phyloP scores from a whole-genome alignment of 139 green algal species.

The Microglena sp. region DNA sequence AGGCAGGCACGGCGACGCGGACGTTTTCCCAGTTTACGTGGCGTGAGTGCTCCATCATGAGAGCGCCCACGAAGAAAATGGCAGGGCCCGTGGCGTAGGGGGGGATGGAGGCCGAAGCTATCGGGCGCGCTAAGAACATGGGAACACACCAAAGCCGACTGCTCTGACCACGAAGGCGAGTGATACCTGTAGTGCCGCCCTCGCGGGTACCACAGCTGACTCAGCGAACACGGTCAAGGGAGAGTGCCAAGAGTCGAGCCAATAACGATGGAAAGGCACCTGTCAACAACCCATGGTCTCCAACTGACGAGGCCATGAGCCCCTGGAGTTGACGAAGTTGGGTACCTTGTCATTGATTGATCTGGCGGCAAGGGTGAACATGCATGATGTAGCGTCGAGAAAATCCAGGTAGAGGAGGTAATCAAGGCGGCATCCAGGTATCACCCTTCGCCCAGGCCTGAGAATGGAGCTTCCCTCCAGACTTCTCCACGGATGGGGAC shows the following conservation, averaged over 20 bases:
- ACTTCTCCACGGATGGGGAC: slow-evolving; percentile 16
- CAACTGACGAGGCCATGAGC: slow-evolving; percentile 43
- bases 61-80: slow-evolving; percentile 61
- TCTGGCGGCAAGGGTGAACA: slow-evolving; percentile 70
- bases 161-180: slow-evolving; percentile 8
- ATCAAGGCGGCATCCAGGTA: slow-evolving; percentile 14
- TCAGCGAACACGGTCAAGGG: slow-evolving; percentile 56
- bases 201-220: slow-evolving; percentile 36
- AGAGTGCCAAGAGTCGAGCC: slow-evolving; percentile 62
- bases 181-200: slow-evolving; percentile 34
- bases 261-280: slow-evolving; percentile 49
- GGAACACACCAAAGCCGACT: slow-evolving; percentile 56
- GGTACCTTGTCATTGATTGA: slow-evolving; percentile 42
- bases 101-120: slow-evolving; percentile 76
- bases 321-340: slow-evolving; percentile 49
- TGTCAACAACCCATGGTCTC: slow-evolving; percentile 56
- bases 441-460: background rate
- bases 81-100: slow-evolving; percentile 72
- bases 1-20: slow-evolving; percentile 50
- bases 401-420: slow-evolving; percentile 66
- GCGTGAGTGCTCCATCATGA: slow-evolving; percentile 38
- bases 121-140: slow-evolving; percentile 77
- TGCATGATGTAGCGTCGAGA: slow-evolving; percentile 55
- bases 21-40: slow-evolving; percentile 50
- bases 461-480: slow-evolving; percentile 7